Evolutionary conservation across 2,329 filamentous ascomycete genomes (phyloP).

Genomic region (Ophiobolus disseminans): DNA sequence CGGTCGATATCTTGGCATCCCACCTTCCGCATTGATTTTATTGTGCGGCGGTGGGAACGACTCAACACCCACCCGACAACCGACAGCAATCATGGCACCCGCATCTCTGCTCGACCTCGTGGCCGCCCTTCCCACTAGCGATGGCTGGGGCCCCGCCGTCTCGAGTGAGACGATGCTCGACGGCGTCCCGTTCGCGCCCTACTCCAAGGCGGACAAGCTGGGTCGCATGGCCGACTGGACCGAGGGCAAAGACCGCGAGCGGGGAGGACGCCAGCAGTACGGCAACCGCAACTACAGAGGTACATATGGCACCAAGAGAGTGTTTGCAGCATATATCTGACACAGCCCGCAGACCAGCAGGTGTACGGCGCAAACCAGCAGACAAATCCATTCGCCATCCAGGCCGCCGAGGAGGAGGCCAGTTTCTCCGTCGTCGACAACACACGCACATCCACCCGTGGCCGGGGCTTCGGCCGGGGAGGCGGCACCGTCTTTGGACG

Average conservation of each 20-base stretch:
- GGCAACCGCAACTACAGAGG: constrained; percentile 87
- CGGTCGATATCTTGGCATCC: constrained; percentile 26
- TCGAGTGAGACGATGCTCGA: constrained; percentile 87
- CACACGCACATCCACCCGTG: constrained; percentile 83
- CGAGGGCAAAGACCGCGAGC: constrained; percentile 81
- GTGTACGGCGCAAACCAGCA: constrained; percentile 91
- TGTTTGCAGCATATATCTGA: constrained; percentile 16
- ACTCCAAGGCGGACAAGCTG: constrained; percentile 98
- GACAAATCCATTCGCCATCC: constrained; percentile 80
- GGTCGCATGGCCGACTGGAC: constrained; percentile 99
- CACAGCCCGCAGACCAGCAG: constrained; percentile 75
- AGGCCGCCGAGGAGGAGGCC: constrained; percentile 92
- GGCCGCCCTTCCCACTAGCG: constrained; percentile 53
- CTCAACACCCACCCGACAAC: constrained; percentile 13
- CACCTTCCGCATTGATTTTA: constrained; percentile 20
- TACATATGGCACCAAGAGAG: constrained; percentile 46
- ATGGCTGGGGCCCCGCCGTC: constrained; percentile 80
- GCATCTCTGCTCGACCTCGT: constrained; percentile 58
- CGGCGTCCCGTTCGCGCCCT: constrained; percentile 95
- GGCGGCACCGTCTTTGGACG: constrained; percentile 89
- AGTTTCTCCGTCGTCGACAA: constrained; percentile 99
- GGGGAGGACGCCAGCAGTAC: constrained; percentile 86
- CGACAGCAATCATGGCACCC: constrained; percentile 52
- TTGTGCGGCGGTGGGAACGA: constrained; percentile 23
- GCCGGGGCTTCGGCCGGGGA: constrained; percentile 80